Percentiles rank a stretch among this genome's conserved stretches.
These are phyloP conservation scores for Abrus pulchellus DNA, from an alignment of 306 rosid genomes.

Conservation along the genomic window DNA sequence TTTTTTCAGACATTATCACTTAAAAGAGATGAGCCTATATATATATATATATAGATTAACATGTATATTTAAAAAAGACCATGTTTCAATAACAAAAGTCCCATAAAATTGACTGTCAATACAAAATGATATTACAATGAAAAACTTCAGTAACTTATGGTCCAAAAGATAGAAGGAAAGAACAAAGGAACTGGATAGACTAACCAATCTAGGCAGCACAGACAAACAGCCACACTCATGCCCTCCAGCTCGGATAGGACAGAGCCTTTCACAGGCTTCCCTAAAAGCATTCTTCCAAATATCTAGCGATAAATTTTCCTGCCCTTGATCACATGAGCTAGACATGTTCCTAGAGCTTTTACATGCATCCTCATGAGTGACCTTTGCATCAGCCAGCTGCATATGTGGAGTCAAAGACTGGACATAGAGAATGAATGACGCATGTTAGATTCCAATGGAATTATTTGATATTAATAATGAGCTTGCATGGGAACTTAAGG, in stretches of 20 bases:
- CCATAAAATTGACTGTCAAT: background rate
- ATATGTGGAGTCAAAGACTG: conserved; percentile 95
- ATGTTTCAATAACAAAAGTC: background rate
- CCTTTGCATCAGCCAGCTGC: conserved; percentile 73
- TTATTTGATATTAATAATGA: conserved; percentile 25
- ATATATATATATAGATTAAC: background rate
- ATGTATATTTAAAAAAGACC: too few relatives aligned
- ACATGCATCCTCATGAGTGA: conserved; percentile 45
- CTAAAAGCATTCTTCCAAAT: conserved; percentile 93
- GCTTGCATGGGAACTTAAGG: conserved; percentile 13
- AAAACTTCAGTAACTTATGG: conserved; percentile 3
- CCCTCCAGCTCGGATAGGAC: conserved; percentile 95
- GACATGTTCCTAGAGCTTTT: conserved; percentile 60
- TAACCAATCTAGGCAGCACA: conserved; percentile 84
- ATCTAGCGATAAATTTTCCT: conserved; percentile 73
- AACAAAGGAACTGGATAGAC: conserved; percentile 40
- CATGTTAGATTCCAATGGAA: conserved; percentile 45
- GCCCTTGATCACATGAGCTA: conserved; percentile 70
- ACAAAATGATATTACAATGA: conserved; percentile 4
- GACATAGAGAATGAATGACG: conserved; percentile 40
- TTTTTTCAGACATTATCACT: conserved; percentile 9
- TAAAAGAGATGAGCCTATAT: background rate
- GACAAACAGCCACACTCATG: conserved; percentile 98
- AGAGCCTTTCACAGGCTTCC: conserved; percentile 88
- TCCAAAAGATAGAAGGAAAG: background rate